phyloP scores from a whole-genome alignment of 306 rosid genomes.

The Quercus parvula region DNA sequence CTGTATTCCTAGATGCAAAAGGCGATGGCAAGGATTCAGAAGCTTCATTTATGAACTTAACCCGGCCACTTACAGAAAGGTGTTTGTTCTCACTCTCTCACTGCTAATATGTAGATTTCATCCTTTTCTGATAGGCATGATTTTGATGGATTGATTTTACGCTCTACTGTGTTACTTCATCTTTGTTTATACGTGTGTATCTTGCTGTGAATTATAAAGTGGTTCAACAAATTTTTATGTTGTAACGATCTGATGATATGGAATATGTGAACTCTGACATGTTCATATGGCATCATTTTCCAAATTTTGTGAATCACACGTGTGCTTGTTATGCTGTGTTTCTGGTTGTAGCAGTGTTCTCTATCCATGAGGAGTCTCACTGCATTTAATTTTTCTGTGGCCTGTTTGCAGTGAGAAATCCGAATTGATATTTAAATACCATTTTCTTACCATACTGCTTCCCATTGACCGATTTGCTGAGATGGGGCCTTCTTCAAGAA shows the following conservation, averaged over 20 bases:
- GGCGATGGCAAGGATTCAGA: constrained; percentile 71
- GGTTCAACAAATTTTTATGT: not conserved
- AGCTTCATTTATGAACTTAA: constrained; percentile 74
- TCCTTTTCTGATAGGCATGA: not conserved
- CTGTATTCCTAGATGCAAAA: constrained; percentile 61
- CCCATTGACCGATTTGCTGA: constrained; percentile 88
- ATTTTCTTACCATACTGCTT: constrained; percentile 76
- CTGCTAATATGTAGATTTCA: not conserved
- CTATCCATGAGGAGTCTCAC: not conserved
- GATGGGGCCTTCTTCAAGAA: constrained; percentile 96
- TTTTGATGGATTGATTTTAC: not conserved
- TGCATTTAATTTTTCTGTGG: not conserved
- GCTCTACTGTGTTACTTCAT: not conserved
- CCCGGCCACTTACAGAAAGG: constrained; percentile 85
- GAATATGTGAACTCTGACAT: not conserved
- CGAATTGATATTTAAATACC: constrained; percentile 68
- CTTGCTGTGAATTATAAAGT: not conserved
- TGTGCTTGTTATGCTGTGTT: not conserved
- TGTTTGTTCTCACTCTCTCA: constrained; percentile 18
- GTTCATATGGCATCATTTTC: not conserved
- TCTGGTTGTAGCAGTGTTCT: not conserved
- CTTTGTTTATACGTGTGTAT: not conserved
- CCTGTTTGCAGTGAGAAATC: constrained; percentile 74
- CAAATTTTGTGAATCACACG: not conserved
- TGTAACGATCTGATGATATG: not conserved